Evolutionary conservation across 1,139 yeast genomes (phyloP).

Genomic region (Groenewaldozyma sp.): DNA sequence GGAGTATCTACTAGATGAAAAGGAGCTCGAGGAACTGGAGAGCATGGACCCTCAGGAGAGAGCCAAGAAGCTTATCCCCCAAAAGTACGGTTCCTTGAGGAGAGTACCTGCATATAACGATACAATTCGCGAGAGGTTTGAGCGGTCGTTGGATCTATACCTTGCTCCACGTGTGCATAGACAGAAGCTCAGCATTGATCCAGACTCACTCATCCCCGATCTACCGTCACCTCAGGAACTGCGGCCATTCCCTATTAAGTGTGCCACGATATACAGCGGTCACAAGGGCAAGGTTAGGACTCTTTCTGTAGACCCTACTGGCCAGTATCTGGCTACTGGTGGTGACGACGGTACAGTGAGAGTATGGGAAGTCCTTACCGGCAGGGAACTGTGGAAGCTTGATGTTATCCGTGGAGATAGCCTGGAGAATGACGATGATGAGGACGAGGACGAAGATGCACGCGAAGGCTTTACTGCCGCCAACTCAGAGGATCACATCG

Average conservation of each 20-base stretch:
- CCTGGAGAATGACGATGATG: conserved; percentile 38
- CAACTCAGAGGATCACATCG: conserved; percentile 61
- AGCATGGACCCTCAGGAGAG: conserved; percentile 68
- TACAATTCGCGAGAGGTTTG: conserved; percentile 80
- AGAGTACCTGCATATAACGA: conserved; percentile 92
- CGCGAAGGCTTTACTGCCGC: conserved; percentile 17
- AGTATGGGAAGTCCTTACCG: conserved; percentile 92
- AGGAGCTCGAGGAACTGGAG: conserved; percentile 69
- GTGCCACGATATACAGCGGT: conserved; percentile 77
- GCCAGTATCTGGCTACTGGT: conserved; percentile 94
- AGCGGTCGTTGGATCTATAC: conserved; percentile 86
- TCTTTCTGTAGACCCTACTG: conserved; percentile 77
- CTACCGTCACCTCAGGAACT: conserved; percentile 94
- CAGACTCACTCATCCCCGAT: conserved; percentile 92
- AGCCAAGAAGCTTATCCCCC: conserved; percentile 71
- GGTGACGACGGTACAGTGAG: conserved; percentile 96
- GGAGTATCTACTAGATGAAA: conserved; percentile 75
- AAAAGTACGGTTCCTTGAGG: conserved; percentile 71
- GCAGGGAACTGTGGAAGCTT: conserved; percentile 77
- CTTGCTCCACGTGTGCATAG: conserved; percentile 94
- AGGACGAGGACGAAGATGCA: conserved; percentile 27
- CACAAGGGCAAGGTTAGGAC: conserved; percentile 79
- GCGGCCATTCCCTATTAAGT: conserved; percentile 94
- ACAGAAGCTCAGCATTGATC: conserved; percentile 86
- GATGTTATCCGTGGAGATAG: conserved; percentile 35